phyloP scores from a whole-genome alignment of 148 eudicot species.

The Fallopia convolvulus region DNA sequence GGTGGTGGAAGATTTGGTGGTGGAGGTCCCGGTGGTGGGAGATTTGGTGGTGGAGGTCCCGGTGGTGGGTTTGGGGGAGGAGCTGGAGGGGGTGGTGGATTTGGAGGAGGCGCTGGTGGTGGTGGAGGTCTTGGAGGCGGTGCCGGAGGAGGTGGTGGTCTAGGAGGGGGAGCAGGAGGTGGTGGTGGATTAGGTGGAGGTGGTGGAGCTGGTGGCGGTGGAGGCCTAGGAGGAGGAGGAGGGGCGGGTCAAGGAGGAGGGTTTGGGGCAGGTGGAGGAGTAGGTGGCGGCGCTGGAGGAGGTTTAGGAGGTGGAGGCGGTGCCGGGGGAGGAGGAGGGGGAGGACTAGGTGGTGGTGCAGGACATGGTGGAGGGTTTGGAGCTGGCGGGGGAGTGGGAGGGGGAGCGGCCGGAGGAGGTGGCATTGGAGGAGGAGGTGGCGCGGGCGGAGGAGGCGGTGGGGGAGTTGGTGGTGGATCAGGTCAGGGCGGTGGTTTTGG shows the following conservation, averaged over 20 bases:
- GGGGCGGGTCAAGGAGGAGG: not conserved
- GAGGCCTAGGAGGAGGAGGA: not conserved
- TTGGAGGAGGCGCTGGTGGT: not conserved
- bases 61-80: not conserved
- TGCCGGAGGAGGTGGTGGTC: not conserved
- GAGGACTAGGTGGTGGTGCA: not conserved
- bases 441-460: not conserved
- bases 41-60: not conserved
- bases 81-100: not conserved
- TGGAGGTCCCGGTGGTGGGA: not conserved
- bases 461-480: not conserved
- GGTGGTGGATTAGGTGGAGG: not conserved
- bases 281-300: not conserved
- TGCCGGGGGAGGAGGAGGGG: not conserved
- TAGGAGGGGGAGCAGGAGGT: not conserved
- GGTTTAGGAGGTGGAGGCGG: not conserved
- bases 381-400: not conserved
- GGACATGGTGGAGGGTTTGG: not conserved
- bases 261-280: not conserved
- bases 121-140: not conserved
- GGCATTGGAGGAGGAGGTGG: not conserved
- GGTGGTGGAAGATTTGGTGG: not conserved
- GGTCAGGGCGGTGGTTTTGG: conserved; percentile 3
- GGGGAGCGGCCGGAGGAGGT: not conserved
- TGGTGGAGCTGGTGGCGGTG: not conserved